Evolutionary conservation across 805 yeast genomes (phyloP).

Genomic region (Ogataea paraovalis): DNA sequence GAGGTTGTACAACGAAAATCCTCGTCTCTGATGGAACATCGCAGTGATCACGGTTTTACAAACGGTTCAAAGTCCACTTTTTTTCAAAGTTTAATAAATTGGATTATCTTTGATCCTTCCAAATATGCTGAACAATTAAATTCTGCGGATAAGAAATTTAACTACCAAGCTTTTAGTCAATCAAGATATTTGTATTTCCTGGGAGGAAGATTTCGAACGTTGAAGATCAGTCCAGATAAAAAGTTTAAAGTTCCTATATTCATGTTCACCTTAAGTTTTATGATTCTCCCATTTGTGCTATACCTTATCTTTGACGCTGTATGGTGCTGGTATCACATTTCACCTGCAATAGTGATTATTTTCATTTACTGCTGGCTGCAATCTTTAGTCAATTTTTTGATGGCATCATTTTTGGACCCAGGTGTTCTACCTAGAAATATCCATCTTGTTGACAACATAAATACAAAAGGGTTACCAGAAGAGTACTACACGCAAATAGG

Average conservation of each 20-base stretch:
- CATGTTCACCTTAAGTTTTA: constrained; percentile 6
- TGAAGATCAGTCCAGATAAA: constrained; percentile 24
- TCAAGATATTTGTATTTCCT: constrained; percentile 46
- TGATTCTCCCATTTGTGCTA: constrained; percentile 40
- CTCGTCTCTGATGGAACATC: neutral
- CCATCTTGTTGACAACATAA: constrained; percentile 45
- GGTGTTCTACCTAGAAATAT: constrained; percentile 67
- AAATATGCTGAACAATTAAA: neutral
- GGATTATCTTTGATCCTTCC: constrained; percentile 11
- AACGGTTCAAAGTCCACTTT: too few species aligned
- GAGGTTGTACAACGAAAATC: neutral
- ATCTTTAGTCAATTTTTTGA: constrained; percentile 44
- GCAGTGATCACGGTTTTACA: too few species aligned
- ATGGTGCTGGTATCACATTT: constrained; percentile 55
- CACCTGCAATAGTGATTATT: constrained; percentile 53
- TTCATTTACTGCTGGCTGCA: constrained; percentile 58
- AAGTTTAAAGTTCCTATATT: constrained; percentile 7
- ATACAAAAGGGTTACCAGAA: constrained; percentile 39
- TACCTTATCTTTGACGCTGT: constrained; percentile 47
- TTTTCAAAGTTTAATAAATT: neutral
- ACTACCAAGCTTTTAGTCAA: constrained; percentile 42
- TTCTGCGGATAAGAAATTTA: constrained; percentile 13
- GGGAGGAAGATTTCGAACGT: constrained; percentile 61
- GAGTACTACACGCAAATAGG: constrained; percentile 52
- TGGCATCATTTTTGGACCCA: constrained; percentile 61